phyloP scores from a whole-genome alignment of 495 filamentous ascomycete species.

The Filosporella fistucella region DNA sequence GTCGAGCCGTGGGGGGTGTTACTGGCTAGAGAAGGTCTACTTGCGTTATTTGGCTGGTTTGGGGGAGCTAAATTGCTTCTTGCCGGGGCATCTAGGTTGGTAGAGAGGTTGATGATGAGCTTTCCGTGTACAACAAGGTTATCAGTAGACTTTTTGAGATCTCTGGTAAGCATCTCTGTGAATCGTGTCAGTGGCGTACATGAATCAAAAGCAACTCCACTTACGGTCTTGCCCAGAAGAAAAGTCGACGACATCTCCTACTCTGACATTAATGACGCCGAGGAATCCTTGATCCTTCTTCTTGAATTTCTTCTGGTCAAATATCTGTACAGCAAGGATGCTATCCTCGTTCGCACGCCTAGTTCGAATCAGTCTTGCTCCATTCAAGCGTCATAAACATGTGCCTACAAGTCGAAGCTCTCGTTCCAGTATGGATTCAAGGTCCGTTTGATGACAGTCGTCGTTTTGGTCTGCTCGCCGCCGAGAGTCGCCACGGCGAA shows the following conservation, averaged over 20 bases:
- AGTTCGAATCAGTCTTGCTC: constrained; percentile 23
- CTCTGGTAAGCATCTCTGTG: constrained; percentile 89
- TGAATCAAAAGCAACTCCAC: constrained; percentile 25
- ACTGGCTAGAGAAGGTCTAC: constrained; percentile 20
- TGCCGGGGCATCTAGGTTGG: constrained; percentile 55
- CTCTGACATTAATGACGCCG: constrained; percentile 93
- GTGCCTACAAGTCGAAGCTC: constrained; percentile 86
- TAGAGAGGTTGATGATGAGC: constrained; percentile 91
- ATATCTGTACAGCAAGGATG: constrained; percentile 95
- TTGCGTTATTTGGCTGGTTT: constrained; percentile 15
- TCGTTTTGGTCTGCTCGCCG: constrained; percentile 95
- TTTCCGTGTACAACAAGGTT: constrained; percentile 98
- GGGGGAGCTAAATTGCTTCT: constrained; percentile 10
- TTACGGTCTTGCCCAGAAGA: constrained; percentile 87
- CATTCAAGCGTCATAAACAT: background rate
- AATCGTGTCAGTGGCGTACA: constrained; percentile 7
- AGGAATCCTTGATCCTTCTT: constrained; percentile 99
- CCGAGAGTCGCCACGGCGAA: constrained; percentile 96
- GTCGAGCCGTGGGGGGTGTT: constrained; percentile 18
- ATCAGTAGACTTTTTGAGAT: constrained; percentile 96
- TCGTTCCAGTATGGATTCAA: constrained; percentile 99
- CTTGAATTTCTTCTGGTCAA: constrained; percentile 99
- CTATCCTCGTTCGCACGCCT: constrained; percentile 89
- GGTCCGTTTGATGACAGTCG: constrained; percentile 91
- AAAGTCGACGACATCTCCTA: constrained; percentile 89